phyloP scores from a whole-genome alignment of 1,284 basidiomycete species.

The Ceratobasidium theobromae region DNA sequence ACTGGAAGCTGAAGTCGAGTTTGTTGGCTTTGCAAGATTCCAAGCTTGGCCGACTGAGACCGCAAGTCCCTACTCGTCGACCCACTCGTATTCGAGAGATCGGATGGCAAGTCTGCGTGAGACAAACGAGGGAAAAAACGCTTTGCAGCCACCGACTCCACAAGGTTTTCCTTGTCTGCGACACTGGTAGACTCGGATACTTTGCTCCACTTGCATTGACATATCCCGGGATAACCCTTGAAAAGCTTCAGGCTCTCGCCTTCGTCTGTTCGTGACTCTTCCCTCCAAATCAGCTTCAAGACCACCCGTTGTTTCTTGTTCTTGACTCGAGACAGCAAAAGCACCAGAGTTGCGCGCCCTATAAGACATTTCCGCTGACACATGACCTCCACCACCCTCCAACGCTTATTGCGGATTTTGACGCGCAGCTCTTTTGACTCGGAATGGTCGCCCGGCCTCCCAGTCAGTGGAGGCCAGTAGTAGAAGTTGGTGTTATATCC shows the following conservation, averaged over 20 bases:
- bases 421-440: neutral
- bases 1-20: too few species aligned
- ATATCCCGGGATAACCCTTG: neutral
- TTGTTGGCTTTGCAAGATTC: too few species aligned
- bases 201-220: constrained; percentile 9
- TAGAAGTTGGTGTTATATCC: constrained; percentile 1
- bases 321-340: neutral
- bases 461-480: neutral
- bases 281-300: neutral
- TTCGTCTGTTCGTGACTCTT: neutral
- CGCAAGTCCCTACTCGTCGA: too few species aligned
- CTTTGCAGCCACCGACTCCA: neutral
- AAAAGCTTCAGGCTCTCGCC: neutral
- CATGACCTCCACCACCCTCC: neutral
- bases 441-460: neutral
- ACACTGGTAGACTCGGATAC: neutral
- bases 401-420: neutral
- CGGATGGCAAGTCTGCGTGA: too few species aligned
- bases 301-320: neutral
- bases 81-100: too few species aligned
- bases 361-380: constrained; percentile 7
- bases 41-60: too few species aligned
- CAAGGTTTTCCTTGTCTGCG: neutral
- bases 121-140: neutral
- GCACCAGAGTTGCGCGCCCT: constrained; percentile 5